phyloP scores from a whole-genome alignment of 805 yeast genomes.

The Metschnikowia orientalis region DNA sequence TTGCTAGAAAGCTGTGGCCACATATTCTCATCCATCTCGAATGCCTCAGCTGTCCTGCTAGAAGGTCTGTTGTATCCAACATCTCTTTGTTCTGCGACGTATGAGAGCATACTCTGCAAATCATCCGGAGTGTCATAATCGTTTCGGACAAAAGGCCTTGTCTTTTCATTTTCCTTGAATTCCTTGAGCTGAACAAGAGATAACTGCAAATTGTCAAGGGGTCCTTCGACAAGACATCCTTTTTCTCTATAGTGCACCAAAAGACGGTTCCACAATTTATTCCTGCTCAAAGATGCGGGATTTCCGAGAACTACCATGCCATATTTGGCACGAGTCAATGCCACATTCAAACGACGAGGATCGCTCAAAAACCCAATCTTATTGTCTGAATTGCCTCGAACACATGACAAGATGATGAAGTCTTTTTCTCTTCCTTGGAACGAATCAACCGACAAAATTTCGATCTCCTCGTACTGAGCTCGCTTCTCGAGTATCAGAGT shows the following conservation, averaged over 20 bases:
- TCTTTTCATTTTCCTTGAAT: slow-evolving; percentile 8
- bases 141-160: slow-evolving; percentile 18
- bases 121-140: slow-evolving; percentile 8
- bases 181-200: slow-evolving; percentile 52
- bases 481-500: slow-evolving; percentile 42
- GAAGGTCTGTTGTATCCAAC: not conserved
- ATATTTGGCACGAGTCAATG: slow-evolving; percentile 41
- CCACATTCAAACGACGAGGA: slow-evolving; percentile 43
- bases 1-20: slow-evolving; percentile 17
- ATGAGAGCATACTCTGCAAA: slow-evolving; percentile 17
- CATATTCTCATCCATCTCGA: slow-evolving; percentile 10
- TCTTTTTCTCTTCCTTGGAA: slow-evolving; percentile 45
- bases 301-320: slow-evolving; percentile 65
- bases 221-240: slow-evolving; percentile 89
- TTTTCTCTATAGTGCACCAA: slow-evolving; percentile 74
- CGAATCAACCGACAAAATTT: slow-evolving; percentile 62
- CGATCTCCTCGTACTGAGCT: slow-evolving; percentile 65
- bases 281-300: slow-evolving; percentile 68
- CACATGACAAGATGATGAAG: slow-evolving; percentile 41
- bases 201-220: slow-evolving; percentile 71
- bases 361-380: slow-evolving; percentile 41
- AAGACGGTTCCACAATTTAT: slow-evolving; percentile 73
- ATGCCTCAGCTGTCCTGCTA: not conserved
- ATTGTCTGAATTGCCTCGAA: slow-evolving; percentile 40
- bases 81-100: slow-evolving; percentile 11